Evolutionary conservation across 2,329 filamentous ascomycete species (phyloP).

Genomic region (Pezicula radicicola): DNA sequence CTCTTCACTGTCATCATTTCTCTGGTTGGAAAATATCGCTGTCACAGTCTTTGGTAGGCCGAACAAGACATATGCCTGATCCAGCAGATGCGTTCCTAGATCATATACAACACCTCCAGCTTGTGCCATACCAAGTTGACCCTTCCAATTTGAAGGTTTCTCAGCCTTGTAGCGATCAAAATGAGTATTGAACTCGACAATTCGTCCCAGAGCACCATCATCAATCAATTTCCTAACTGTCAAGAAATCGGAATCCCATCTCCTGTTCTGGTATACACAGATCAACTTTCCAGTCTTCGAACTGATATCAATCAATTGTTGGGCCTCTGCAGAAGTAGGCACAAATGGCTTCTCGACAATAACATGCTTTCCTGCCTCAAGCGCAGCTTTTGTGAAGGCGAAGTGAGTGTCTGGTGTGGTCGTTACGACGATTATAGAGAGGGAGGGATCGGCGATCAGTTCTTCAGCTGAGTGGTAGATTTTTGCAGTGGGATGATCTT

Average conservation of each 20-base stretch:
- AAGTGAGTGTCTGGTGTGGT: conserved; percentile 73
- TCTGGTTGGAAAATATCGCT: conserved; percentile 65
- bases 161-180: conserved; percentile 71
- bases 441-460: conserved; percentile 60
- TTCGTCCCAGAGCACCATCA: conserved; percentile 60
- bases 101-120: conserved; percentile 71
- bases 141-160: conserved; percentile 65
- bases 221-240: conserved; percentile 62
- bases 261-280: conserved; percentile 48
- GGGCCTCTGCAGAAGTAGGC: conserved; percentile 65
- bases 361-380: conserved; percentile 73
- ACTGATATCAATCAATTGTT: conserved; percentile 47
- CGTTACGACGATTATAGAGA: conserved; percentile 69
- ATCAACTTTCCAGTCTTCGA: conserved; percentile 34
- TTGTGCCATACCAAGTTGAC: conserved; percentile 50
- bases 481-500: conserved; percentile 63
- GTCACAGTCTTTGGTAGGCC: conserved; percentile 66
- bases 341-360: conserved; percentile 84
- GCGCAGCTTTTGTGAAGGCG: conserved; percentile 57
- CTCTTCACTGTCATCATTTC: conserved; percentile 46
- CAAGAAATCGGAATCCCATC: conserved; percentile 76
- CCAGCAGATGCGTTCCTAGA: conserved; percentile 72
- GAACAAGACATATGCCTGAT: conserved; percentile 70
- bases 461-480: conserved; percentile 61
- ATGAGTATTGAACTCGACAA: conserved; percentile 76